phyloP scores from a whole-genome alignment of 2,329 filamentous ascomycete genomes.

The Calonectria naviculata region DNA sequence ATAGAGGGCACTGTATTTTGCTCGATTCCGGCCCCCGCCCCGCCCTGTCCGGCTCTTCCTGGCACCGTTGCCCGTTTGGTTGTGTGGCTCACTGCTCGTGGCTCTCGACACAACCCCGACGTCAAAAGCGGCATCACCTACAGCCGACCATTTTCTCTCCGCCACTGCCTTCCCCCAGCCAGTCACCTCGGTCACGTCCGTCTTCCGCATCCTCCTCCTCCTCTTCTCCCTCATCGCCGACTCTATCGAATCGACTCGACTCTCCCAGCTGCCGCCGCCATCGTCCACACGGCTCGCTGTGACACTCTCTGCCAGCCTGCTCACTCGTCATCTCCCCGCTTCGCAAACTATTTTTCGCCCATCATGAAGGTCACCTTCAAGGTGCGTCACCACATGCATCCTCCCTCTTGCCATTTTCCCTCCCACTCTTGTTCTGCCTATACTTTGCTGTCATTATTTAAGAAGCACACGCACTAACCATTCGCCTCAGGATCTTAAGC shows the following conservation, averaged over 20 bases:
- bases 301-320: not conserved
- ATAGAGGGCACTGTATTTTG: not conserved
- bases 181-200: constrained; percentile 31
- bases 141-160: constrained; percentile 17
- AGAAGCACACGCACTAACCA: constrained; percentile 18
- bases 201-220: constrained; percentile 14
- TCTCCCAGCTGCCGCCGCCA: constrained; percentile 11
- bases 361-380: constrained; percentile 78
- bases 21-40: constrained; percentile 2
- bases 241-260: not conserved
- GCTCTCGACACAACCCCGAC: constrained; percentile 6
- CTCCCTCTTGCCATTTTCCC: not conserved
- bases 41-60: constrained; percentile 7
- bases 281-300: constrained; percentile 8
- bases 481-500: constrained; percentile 87
- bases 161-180: constrained; percentile 36
- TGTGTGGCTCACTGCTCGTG: constrained; percentile 5
- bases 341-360: constrained; percentile 51
- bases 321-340: constrained; percentile 34
- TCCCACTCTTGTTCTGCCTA: not conserved
- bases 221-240: constrained; percentile 2
- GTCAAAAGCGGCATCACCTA: constrained; percentile 25
- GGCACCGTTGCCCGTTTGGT: constrained; percentile 11
- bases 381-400: constrained; percentile 53
- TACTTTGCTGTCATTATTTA: not conserved